Base-by-base conservation (phyloP, 495 filamentous ascomycete species). In the Hypoxylon trugodes region DNA sequence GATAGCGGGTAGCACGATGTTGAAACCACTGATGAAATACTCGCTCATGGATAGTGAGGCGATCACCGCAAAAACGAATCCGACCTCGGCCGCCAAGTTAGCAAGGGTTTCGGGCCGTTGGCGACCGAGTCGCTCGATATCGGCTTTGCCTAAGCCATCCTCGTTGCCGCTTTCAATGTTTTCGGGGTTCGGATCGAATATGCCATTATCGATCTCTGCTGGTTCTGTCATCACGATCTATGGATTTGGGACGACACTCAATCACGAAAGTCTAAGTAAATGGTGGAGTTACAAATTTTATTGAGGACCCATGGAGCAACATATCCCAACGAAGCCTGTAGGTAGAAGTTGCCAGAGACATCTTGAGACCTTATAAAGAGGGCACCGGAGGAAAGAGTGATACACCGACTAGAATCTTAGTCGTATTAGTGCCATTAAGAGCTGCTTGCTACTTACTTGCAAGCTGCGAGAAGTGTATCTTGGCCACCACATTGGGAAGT, bases 1-100 rank as follows among this genome's bases (percentile, higher is more conserved):
- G 7, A 96, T 66, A 0, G 85, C 84, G 6, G 92, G 92, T 1
- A 93, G 75, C 47, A 96, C 80, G 61, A 96, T 85, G 65, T 90
- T 94, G 73, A 93, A 96, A 40, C 92, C 92, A 36, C 89, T 91
- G 30, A 94, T 87, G 69, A 92, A 93, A 74, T 91, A 96, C 77
- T 96, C 86, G 32, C 88, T 82, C 66, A 95, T 79, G 24, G 91
- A 80, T 66, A 93, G 86, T 25, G 90, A 92, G 76, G 90, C 85
- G 19, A 88, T 78, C 33, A 95, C 81, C 0, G 89, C 88, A 60
- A 89, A 84, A 69, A 87, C 84, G 66, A 95, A 96, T 2, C 84
- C 82, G 13, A 87, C 63, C 69, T 96, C 92, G 2, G 81, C 73
- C 73, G 83, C 84, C 26, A 79, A 56, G 22, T 81, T 84, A 7